A percentile compares a stretch with the other conserved stretches of the same genome.
phyloP scores from a whole-genome alignment of 2,329 filamentous ascomycete species.

The Penicillium freii region DNA sequence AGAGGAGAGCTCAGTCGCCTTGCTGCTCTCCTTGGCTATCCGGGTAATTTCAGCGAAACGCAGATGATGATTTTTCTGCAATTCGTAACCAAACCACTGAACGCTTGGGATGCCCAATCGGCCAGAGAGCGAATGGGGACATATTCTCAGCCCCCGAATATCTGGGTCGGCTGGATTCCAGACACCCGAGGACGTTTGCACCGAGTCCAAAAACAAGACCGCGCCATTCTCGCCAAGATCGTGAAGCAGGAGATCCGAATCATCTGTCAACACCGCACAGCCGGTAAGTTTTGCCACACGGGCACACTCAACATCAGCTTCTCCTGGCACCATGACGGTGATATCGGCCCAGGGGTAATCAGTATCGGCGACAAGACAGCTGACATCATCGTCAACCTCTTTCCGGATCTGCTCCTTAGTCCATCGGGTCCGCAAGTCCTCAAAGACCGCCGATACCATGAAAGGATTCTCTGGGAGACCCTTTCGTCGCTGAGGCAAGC shows the following conservation, averaged over 20 bases:
- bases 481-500: conserved; percentile 27
- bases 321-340: conserved; percentile 68
- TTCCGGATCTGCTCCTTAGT: conserved; percentile 25
- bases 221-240: conserved; percentile 61
- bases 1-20: conserved; percentile 11
- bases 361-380: conserved; percentile 16
- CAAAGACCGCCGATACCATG: conserved; percentile 73
- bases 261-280: conserved; percentile 69
- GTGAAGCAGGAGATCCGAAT: conserved; percentile 80
- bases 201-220: conserved; percentile 67
- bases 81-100: conserved; percentile 41
- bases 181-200: conserved; percentile 43
- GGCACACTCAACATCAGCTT: conserved; percentile 82
- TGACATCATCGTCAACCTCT: conserved; percentile 12
- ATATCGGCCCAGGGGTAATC: conserved; percentile 36
- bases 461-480: conserved; percentile 61
- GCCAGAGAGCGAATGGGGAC: conserved; percentile 34
- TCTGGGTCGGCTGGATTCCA: conserved; percentile 13
- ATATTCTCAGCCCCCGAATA: conserved; percentile 39
- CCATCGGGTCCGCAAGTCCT: conserved; percentile 59
- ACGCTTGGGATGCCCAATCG: conserved; percentile 37
- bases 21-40: conserved; percentile 27
- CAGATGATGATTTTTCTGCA: conserved; percentile 32
- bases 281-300: conserved; percentile 56
- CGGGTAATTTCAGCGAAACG: conserved; percentile 34